Evolutionary conservation across 2,329 filamentous ascomycete genomes (phyloP).

Genomic region (Neopestalotiopsis sp.): DNA sequence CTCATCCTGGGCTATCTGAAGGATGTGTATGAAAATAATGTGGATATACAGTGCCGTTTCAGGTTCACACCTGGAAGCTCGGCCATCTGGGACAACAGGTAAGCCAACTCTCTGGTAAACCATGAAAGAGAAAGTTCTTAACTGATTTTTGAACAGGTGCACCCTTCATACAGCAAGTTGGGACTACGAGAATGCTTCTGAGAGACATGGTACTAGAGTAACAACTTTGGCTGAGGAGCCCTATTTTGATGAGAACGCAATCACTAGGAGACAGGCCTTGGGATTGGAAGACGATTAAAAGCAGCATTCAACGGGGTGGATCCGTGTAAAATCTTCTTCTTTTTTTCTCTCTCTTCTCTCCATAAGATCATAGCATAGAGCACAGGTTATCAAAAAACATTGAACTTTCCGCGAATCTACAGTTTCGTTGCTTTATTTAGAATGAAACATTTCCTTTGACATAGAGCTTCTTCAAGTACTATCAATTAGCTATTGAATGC

Average conservation of each 20-base stretch:
- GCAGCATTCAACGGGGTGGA: too few relatives aligned
- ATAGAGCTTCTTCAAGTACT: too few relatives aligned
- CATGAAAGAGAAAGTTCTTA: slow-evolving; percentile 10
- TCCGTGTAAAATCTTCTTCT: too few relatives aligned
- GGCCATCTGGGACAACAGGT: slow-evolving; percentile 64
- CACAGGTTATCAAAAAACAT: too few relatives aligned
- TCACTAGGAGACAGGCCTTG: slow-evolving; percentile 58
- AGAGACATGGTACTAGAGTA: slow-evolving; percentile 63
- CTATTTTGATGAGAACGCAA: slow-evolving; percentile 57
- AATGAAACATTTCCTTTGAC: too few relatives aligned
- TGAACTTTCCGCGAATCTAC: too few relatives aligned
- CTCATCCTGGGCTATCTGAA: slow-evolving; percentile 60
- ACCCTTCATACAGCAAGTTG: slow-evolving; percentile 64
- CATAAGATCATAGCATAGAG: too few relatives aligned
- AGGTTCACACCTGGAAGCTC: slow-evolving; percentile 51
- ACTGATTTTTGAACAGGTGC: slow-evolving; percentile 38
- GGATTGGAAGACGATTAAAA: slow-evolving; percentile 47
- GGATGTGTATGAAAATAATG: slow-evolving; percentile 60
- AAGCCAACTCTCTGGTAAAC: slow-evolving; percentile 21
- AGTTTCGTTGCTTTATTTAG: too few relatives aligned
- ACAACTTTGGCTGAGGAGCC: slow-evolving; percentile 64
- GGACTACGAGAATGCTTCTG: slow-evolving; percentile 62
- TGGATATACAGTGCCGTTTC: slow-evolving; percentile 64
- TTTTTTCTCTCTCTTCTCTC: too few relatives aligned
- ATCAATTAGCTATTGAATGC: too few relatives aligned